These are phyloP conservation scores for Volvox africanus DNA, from an alignment of 139 green algal genomes.

Conservation along the genomic window DNA sequence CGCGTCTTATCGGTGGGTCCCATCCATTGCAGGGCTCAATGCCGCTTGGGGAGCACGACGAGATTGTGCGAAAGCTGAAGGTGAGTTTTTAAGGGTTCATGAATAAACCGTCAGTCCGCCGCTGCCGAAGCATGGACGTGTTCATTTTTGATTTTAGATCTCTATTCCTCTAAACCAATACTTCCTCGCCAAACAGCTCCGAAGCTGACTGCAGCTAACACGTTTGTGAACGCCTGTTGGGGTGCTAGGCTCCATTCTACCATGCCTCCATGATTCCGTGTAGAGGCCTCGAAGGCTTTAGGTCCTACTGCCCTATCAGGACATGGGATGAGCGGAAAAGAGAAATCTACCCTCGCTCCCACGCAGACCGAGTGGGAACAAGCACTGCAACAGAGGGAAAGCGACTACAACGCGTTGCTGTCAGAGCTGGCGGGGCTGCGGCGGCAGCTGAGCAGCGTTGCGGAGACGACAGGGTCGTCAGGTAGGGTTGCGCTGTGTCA, in stretches of 20 bases:
- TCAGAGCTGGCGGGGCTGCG: conserved; percentile 22
- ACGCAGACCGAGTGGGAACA: conserved; percentile 24
- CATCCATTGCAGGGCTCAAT: conserved; percentile 6
- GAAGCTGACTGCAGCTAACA: too few relatives aligned
- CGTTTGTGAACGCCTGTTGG: too few relatives aligned
- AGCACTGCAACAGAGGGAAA: conserved; percentile 37
- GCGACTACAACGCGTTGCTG: conserved; percentile 12
- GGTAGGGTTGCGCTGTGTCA: neutral
- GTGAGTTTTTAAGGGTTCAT: too few relatives aligned
- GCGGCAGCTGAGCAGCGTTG: conserved; percentile 13
- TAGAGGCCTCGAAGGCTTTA: too few relatives aligned
- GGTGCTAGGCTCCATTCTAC: too few relatives aligned
- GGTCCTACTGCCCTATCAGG: too few relatives aligned
- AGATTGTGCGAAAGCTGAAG: neutral
- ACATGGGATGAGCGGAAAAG: too few relatives aligned
- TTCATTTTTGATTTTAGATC: neutral
- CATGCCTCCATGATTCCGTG: too few relatives aligned
- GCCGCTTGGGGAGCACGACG: conserved; percentile 28
- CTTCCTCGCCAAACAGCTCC: too few relatives aligned
- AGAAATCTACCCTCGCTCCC: neutral
- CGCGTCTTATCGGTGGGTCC: too few relatives aligned
- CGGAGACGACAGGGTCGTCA: neutral
- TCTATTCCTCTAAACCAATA: too few relatives aligned
- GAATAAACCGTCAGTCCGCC: too few relatives aligned
- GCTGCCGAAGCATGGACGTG: neutral